Conservation (phyloP, 306 rosid species). For the Castanopsis chinensis region DNA sequence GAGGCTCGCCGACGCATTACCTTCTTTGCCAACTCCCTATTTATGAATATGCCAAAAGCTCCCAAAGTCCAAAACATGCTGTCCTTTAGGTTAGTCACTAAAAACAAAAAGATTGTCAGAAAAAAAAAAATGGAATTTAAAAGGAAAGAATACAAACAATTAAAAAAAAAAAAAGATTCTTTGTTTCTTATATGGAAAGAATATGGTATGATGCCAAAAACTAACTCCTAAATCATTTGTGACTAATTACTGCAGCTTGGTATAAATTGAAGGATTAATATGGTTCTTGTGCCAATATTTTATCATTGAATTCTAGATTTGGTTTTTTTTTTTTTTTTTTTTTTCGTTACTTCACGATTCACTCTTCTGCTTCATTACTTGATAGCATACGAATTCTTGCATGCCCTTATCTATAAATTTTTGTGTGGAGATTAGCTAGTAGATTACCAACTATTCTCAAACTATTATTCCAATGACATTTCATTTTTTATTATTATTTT, state of each 20-base stretch:
- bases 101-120: background rate
- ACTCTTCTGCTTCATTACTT: background rate
- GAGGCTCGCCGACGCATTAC: conserved; percentile 98
- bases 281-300: background rate
- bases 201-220: background rate
- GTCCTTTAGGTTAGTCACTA: conserved; percentile 77
- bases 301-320: background rate
- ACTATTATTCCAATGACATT: conserved; percentile 14
- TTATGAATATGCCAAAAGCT: conserved; percentile 92
- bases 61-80: conserved; percentile 89
- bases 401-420: background rate
- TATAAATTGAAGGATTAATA: background rate
- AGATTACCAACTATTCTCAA: background rate
- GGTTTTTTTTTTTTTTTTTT: background rate
- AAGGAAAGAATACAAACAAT: too few relatives aligned
- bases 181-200: background rate
- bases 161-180: too few relatives aligned
- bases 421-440: background rate
- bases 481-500: background rate
- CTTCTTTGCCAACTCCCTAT: conserved; percentile 93
- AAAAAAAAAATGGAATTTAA: background rate
- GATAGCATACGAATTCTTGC: background rate
- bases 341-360: background rate
- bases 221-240: background rate
- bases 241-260: background rate